phyloP scores from a whole-genome alignment of 192 early-diverging fungal genomes.

The Backusella sp. region DNA sequence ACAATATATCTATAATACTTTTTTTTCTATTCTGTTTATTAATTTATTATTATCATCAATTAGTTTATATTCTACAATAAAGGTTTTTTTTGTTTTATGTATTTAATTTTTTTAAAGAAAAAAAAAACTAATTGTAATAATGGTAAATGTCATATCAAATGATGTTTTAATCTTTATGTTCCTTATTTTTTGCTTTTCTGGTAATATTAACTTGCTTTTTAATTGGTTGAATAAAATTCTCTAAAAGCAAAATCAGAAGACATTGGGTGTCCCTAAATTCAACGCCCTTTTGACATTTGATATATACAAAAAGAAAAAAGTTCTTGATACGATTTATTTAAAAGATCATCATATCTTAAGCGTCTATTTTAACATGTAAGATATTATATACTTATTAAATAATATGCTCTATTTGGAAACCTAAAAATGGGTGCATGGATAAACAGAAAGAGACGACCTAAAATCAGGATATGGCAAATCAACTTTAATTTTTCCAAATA shows the following conservation, averaged over 20 bases:
- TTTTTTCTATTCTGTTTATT: neutral
- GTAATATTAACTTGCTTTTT: neutral
- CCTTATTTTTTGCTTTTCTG: neutral
- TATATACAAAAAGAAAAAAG: no score
- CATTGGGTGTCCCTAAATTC: neutral
- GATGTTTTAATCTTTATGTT: neutral
- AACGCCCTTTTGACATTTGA: no score
- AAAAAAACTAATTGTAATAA: no score
- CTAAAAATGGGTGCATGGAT: neutral
- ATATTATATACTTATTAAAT: neutral
- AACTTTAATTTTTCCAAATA: neutral
- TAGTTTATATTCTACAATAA: no score
- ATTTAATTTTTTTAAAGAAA: no score
- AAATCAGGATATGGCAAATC: neutral
- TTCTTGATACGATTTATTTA: no score
- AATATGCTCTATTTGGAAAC: neutral
- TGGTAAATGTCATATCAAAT: no score
- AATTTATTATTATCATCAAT: neutral
- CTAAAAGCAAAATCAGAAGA: neutral
- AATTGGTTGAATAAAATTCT: neutral
- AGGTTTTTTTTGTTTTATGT: no score
- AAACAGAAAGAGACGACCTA: neutral
- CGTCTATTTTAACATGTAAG: neutral
- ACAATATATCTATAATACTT: neutral
- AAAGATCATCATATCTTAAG: no score